Evolutionary conservation across 1,284 basidiomycete species (phyloP), one percentile per base, ranked within the genome.

Genomic region (Rhodotorula sp.): DNA sequence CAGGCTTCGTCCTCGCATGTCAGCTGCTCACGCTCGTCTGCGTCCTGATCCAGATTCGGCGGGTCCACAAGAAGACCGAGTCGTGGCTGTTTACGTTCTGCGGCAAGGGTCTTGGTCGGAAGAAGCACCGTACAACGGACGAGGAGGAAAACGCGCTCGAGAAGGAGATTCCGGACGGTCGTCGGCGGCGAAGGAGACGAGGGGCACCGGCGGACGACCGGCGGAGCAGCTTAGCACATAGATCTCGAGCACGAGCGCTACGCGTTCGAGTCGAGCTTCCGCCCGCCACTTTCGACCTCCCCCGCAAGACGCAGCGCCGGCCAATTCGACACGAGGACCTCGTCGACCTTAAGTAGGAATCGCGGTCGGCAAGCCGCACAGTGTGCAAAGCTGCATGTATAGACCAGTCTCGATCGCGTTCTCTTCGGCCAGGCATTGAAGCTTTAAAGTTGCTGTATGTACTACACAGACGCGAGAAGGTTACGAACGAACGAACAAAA

Each of bases 61-160:
- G 56, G 8, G 68, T 64, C 42, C 56, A 70, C 48, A 49, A 45
- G 10, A 45, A 67, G 17, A 71, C 66, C 1, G 58, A 60, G 26
- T 24, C 49, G 24, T 67, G 33, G 26, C 22, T 67, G 29, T 67
- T 67, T 56, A 71, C 69, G 7, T 62, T 62, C 62, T 67, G 69
- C 44, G 69, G 69, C 0, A 46, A 45, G 22, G 5, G 46, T 0
- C 51, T 62, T 51, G 62, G 58, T 22, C 56, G 55, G 12, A 17
- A 29, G 5, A 24, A 44, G 29, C 26, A 44, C 14, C 22, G 24
- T 3, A 5, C 26, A 10, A 30, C 5, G 37, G 57, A 45, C 55
- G 56, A 57, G 12, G 42, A 42, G n/a, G 17, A 17, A 49, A 59
- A 70, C 12, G 57, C 51, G 44, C 62, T 70, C 45, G 66, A 33